phyloP scores from a whole-genome alignment of 805 yeast genomes.

The Cyberlindnera petersonii region DNA sequence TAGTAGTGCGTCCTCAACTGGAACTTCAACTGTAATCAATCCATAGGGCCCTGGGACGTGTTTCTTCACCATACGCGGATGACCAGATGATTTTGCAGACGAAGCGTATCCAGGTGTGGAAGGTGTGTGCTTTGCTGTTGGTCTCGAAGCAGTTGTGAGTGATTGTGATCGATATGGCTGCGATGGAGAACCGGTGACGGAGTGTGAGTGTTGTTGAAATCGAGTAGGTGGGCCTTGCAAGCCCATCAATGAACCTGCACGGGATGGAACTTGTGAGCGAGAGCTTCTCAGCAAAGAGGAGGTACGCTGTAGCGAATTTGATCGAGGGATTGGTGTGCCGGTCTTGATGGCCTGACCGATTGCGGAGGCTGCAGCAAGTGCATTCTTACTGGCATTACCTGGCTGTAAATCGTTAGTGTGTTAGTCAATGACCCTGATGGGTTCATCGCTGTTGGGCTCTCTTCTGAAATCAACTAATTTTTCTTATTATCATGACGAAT shows the following conservation, averaged over 20 bases:
- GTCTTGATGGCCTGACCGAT: slow-evolving; percentile 45
- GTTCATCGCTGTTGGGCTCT: no score
- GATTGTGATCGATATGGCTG: slow-evolving; percentile 15
- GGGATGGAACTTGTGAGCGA: slow-evolving; percentile 5
- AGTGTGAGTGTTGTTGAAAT: slow-evolving; percentile 9
- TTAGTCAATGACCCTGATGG: slow-evolving; percentile 3
- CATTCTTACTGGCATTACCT: slow-evolving; percentile 40
- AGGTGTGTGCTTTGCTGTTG: slow-evolving; percentile 1
- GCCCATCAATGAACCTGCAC: slow-evolving; percentile 25
- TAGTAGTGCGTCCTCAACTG: slow-evolving; percentile 38
- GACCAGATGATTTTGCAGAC: slow-evolving; percentile 1
- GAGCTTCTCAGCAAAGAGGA: slow-evolving; percentile 20
- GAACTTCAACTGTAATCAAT: slow-evolving; percentile 64
- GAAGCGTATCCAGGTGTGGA: slow-evolving; percentile 2
- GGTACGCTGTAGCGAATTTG: slow-evolving; percentile 27
- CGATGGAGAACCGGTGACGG: background rate
- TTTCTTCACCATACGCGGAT: slow-evolving; percentile 42
- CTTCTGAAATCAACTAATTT: no score
- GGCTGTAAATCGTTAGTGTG: slow-evolving; percentile 17
- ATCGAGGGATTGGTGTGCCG: slow-evolving; percentile 28
- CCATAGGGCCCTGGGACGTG: slow-evolving; percentile 76
- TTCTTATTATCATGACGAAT: no score
- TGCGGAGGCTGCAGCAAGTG: slow-evolving; percentile 61
- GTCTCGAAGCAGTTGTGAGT: slow-evolving; percentile 7
- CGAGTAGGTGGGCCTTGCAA: slow-evolving; percentile 20